Percentiles rank a stretch among this genome's conserved stretches.
Evolutionary conservation across 2,329 filamentous ascomycete genomes (phyloP).

Genomic region (Neonectria coccinea): DNA sequence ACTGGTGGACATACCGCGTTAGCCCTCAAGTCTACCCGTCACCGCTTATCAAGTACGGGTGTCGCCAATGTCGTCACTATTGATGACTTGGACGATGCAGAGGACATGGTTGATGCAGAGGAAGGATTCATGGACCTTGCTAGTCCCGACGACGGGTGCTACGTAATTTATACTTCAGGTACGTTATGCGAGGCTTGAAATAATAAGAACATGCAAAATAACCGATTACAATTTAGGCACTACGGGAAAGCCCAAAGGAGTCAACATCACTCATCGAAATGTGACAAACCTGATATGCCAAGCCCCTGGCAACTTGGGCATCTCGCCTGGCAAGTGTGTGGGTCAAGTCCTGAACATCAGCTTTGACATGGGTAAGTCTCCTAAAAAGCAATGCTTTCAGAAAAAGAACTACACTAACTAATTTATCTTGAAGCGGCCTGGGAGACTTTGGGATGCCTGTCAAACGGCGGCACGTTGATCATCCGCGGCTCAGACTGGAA

Average conservation of each 20-base stretch:
- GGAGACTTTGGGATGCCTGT: constrained; percentile 67
- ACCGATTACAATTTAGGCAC: constrained; percentile 52
- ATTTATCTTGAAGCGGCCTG: constrained; percentile 60
- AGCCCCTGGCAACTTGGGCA: constrained; percentile 62
- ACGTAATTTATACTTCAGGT: constrained; percentile 69
- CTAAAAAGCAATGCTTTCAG: not conserved
- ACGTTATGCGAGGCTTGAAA: constrained; percentile 6
- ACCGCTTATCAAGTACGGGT: constrained; percentile 40
- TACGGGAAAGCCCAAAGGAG: constrained; percentile 69
- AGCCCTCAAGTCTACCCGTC: constrained; percentile 54
- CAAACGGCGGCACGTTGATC: constrained; percentile 67
- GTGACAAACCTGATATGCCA: constrained; percentile 66
- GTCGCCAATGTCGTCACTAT: constrained; percentile 46
- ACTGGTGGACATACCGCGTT: constrained; percentile 58
- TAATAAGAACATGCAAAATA: not conserved
- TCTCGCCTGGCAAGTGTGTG: constrained; percentile 62
- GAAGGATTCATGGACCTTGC: not conserved
- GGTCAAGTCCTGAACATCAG: constrained; percentile 68
- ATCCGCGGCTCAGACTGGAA: constrained; percentile 64
- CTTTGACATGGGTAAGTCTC: constrained; percentile 69
- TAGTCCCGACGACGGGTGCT: constrained; percentile 52
- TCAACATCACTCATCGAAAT: constrained; percentile 67
- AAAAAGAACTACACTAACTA: not conserved
- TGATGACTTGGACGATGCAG: constrained; percentile 38
- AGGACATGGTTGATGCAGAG: not conserved